phyloP scores from a whole-genome alignment of 306 rosid genomes.

The Rosa lucieae region DNA sequence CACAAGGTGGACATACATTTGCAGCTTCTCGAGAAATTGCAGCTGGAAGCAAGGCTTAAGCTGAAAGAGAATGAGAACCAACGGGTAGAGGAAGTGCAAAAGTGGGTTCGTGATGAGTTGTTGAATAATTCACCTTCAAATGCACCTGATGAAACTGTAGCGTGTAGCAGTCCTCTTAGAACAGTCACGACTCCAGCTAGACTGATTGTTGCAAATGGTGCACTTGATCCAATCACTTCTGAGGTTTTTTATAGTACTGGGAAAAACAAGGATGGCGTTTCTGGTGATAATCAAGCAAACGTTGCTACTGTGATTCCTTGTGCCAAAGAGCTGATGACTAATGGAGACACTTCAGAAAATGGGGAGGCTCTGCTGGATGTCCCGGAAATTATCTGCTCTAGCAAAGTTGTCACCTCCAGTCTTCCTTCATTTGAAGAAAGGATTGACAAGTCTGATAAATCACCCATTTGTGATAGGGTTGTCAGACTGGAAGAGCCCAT shows the following conservation, averaged over 20 bases:
- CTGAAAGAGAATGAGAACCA: conserved; percentile 34
- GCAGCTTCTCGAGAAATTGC: conserved; percentile 45
- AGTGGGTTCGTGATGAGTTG: conserved; percentile 48
- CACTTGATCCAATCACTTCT: conserved; percentile 18
- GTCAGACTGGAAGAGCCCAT: conserved; percentile 9
- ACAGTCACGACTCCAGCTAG: conserved; percentile 17
- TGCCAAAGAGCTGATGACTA: conserved; percentile 29
- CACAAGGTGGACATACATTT: conserved; percentile 33
- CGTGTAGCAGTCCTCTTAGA: conserved; percentile 23
- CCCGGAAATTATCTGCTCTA: conserved; percentile 15
- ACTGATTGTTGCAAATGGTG: conserved; percentile 25
- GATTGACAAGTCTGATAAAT: conserved; percentile 20
- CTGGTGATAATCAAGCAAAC: conserved; percentile 35
- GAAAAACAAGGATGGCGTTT: conserved; percentile 19
- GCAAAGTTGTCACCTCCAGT: neutral
- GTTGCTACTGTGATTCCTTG: conserved; percentile 22
- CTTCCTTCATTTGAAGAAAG: conserved; percentile 24
- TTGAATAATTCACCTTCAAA: conserved; percentile 27
- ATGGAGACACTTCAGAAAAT: conserved; percentile 20
- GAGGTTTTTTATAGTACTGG: conserved; percentile 23
- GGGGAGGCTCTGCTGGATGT: conserved; percentile 25
- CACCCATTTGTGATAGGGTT: conserved; percentile 30
- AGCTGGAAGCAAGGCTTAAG: conserved; percentile 39
- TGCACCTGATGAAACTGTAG: conserved; percentile 24
- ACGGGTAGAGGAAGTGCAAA: conserved; percentile 53